These are phyloP conservation scores for Apophysomyces sp. DNA, from an alignment of 371 early-diverging fungal species.

Conservation along the genomic window DNA sequence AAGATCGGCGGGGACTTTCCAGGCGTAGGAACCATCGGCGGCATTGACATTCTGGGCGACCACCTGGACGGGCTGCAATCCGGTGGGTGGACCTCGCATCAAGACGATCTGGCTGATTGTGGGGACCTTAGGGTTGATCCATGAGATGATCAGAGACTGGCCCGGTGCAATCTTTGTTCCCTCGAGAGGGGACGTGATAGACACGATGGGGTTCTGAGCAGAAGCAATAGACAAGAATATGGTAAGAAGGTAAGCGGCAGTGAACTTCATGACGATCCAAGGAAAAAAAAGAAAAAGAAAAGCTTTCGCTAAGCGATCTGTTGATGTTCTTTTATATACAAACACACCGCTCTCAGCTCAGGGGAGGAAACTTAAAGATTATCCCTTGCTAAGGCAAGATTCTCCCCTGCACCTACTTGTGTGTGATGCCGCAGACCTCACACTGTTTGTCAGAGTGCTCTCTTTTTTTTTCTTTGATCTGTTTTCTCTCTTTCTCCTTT, in stretches of 20 bases:
- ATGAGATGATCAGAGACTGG: slow-evolving; percentile 26
- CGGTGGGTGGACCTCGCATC: slow-evolving; percentile 30
- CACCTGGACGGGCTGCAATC: slow-evolving; percentile 24
- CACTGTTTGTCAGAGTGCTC: background rate
- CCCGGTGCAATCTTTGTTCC: slow-evolving; percentile 29
- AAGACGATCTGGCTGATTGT: slow-evolving; percentile 31
- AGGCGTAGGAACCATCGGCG: slow-evolving; percentile 18
- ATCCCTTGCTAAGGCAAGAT: too few relatives aligned
- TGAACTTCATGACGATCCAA: background rate
- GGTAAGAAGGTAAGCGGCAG: background rate
- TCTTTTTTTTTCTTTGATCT: background rate
- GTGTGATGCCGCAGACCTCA: background rate
- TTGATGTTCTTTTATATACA: background rate
- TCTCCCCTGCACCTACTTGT: background rate
- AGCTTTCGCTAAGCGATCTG: background rate
- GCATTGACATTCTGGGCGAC: slow-evolving; percentile 34
- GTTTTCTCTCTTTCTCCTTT: background rate
- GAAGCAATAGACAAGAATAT: background rate
- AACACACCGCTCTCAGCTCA: background rate
- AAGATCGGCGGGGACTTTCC: slow-evolving; percentile 32
- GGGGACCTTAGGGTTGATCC: slow-evolving; percentile 24
- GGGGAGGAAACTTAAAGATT: background rate
- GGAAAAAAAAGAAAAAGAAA: background rate
- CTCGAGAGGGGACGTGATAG: slow-evolving; percentile 36
- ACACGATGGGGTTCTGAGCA: slow-evolving; percentile 15